Conservation (phyloP, 345 rosid genomes). For the Combretum micranthum region DNA sequence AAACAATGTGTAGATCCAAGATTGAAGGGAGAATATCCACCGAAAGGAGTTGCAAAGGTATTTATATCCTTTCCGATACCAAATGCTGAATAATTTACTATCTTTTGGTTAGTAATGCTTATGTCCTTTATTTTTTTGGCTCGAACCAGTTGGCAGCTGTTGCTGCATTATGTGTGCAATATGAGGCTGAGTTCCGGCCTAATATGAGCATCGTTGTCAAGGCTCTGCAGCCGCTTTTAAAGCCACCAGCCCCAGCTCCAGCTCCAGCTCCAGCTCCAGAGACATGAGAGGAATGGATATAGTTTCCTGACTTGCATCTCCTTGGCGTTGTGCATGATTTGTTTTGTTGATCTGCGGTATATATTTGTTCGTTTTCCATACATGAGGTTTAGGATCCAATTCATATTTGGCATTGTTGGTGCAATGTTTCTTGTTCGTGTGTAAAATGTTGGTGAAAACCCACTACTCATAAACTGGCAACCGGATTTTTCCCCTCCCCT, state of each 20-base stretch:
- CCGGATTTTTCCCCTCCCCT: no score
- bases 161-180: conserved; percentile 48
- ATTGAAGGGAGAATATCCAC: no score
- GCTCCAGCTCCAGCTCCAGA: conserved; percentile 10
- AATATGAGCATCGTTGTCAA: conserved; percentile 46
- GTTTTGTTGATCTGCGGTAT: no score
- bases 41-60: conserved; percentile 13
- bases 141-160: conserved; percentile 36
- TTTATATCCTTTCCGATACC: background rate
- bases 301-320: background rate
- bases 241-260: conserved; percentile 21
- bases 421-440: no score
- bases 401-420: no score
- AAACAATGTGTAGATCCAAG: no score
- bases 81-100: conserved; percentile 64
- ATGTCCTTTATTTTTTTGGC: background rate
- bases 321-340: no score
- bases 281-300: conserved; percentile 1
- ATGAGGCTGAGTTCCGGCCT: conserved; percentile 51
- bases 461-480: no score
- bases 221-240: conserved; percentile 46
- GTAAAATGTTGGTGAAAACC: no score
- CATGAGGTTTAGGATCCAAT: no score
- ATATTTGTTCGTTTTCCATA: no score
- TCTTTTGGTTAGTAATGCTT: background rate